These are phyloP conservation scores for Beauveria pseudobassiana DNA, from an alignment of 2,329 filamentous ascomycete species.

Conservation along the genomic window DNA sequence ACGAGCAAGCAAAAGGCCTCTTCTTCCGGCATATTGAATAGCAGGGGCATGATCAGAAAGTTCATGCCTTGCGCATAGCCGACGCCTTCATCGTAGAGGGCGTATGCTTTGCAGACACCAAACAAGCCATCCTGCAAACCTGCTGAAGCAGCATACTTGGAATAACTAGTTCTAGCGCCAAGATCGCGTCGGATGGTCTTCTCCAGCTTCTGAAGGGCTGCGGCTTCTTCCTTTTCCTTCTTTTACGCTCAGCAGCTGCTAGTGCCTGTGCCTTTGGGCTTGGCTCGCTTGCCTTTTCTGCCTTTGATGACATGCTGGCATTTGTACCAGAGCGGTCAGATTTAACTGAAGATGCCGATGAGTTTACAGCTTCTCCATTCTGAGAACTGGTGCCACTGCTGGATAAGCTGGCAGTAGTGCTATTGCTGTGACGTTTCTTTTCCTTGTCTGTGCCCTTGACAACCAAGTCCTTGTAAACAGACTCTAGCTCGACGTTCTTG, in stretches of 20 bases:
- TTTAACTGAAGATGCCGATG: conserved; percentile 77
- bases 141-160: conserved; percentile 86
- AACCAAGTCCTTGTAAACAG: conserved; percentile 75
- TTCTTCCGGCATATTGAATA: conserved; percentile 98
- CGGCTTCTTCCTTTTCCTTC: conserved; percentile 70
- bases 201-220: conserved; percentile 71
- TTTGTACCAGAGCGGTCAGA: conserved; percentile 65
- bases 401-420: conserved; percentile 41
- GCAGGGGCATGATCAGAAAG: conserved; percentile 89
- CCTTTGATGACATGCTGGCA: conserved; percentile 47
- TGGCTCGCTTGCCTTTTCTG: conserved; percentile 57
- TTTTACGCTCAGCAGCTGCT: conserved; percentile 63
- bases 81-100: conserved; percentile 86
- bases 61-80: conserved; percentile 99
- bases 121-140: conserved; percentile 91
- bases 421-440: conserved; percentile 51
- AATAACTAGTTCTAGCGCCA: conserved; percentile 89
- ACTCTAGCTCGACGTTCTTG: conserved; percentile 84
- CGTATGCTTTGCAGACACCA: conserved; percentile 95
- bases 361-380: conserved; percentile 57
- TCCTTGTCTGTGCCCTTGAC: conserved; percentile 76
- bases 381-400: conserved; percentile 51
- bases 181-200: conserved; percentile 87
- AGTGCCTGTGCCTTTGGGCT: conserved; percentile 57
- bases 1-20: conserved; percentile 93